Conservation (phyloP, 257 asterid genomes). For the Fraxinus quadrangulata region DNA sequence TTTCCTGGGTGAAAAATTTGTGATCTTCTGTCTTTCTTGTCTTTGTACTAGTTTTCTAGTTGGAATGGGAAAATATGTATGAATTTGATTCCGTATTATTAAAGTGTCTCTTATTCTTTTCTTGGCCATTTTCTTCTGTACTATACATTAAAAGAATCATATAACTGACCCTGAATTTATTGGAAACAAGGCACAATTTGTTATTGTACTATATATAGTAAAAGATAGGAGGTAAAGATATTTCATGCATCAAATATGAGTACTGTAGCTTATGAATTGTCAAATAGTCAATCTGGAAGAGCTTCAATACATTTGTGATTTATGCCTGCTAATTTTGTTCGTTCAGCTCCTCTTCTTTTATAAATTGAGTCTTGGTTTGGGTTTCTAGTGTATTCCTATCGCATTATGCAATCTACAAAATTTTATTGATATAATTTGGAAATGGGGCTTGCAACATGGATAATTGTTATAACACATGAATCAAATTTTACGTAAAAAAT, state of each 20-base stretch:
- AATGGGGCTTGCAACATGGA: constrained; percentile 12
- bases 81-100: background rate
- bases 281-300: background rate
- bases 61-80: background rate
- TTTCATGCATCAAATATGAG: no score
- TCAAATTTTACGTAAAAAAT: background rate
- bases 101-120: background rate
- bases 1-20: constrained; percentile 1
- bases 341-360: background rate
- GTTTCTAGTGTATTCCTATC: constrained; percentile 10
- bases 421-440: background rate
- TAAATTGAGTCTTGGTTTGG: constrained; percentile 12
- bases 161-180: background rate
- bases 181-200: background rate
- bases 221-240: no score
- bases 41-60: background rate
- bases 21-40: background rate
- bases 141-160: background rate
- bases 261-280: background rate
- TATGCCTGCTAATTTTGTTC: background rate
- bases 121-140: background rate
- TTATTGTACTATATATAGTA: no score
- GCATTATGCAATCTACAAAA: background rate
- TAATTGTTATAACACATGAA: background rate
- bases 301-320: background rate